A percentile compares a stretch with the other conserved stretches of the same genome.
Evolutionary conservation across 225 moss, liverwort and hornwort genomes (phyloP).

Genomic region (Takakia lepidozioides): DNA sequence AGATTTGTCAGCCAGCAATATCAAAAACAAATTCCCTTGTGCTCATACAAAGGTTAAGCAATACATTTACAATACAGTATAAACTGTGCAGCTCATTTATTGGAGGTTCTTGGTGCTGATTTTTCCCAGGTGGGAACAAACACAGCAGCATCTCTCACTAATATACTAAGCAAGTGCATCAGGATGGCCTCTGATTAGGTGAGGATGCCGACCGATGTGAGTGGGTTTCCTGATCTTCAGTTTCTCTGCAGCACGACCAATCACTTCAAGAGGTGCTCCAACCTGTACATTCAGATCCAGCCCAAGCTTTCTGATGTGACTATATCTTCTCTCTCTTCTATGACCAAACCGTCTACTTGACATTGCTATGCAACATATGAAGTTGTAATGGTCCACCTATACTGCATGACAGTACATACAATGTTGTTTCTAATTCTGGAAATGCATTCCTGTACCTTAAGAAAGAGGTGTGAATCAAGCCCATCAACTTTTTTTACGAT

Average conservation of each 20-base stretch:
- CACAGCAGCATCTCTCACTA: too few relatives aligned
- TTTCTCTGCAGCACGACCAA: slow-evolving; percentile 72
- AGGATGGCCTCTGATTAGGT: not conserved
- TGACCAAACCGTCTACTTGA: not conserved
- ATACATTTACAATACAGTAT: too few relatives aligned
- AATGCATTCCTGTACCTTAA: too few relatives aligned
- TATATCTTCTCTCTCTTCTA: not conserved
- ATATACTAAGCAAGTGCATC: not conserved
- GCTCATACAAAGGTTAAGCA: too few relatives aligned
- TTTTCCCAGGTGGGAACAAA: too few relatives aligned
- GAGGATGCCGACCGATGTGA: slow-evolving; percentile 45
- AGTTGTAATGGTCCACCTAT: not conserved
- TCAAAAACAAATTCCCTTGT: too few relatives aligned
- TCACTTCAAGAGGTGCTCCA: slow-evolving; percentile 67
- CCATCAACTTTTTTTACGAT: slow-evolving; percentile 32
- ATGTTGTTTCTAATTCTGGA: too few relatives aligned
- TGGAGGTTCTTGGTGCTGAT: too few relatives aligned
- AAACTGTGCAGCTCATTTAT: too few relatives aligned
- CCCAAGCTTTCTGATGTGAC: not conserved
- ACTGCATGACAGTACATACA: not conserved
- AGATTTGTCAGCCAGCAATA: too few relatives aligned
- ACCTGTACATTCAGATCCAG: slow-evolving; percentile 19
- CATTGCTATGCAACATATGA: not conserved
- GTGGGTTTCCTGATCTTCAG: slow-evolving; percentile 73
- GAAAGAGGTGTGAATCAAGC: slow-evolving; percentile 13